Evolutionary conservation across 2,329 filamentous ascomycete genomes (phyloP).

Genomic region (Clarireedia hainanense): DNA sequence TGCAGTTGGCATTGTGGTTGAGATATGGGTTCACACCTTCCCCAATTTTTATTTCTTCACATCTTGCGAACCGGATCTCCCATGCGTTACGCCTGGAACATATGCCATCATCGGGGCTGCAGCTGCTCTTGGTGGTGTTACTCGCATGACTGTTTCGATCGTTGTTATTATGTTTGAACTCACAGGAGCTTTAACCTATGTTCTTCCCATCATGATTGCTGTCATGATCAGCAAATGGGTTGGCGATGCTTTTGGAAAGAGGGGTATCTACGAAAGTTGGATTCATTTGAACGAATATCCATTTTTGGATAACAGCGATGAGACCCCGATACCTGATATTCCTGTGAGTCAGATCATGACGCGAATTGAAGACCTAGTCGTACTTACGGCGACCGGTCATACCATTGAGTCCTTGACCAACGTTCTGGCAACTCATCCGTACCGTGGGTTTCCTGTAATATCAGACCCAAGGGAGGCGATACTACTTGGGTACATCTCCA

Average conservation of each 20-base stretch:
- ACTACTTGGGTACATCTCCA: constrained; percentile 87
- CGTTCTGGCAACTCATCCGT: constrained; percentile 65
- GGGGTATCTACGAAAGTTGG: constrained; percentile 96
- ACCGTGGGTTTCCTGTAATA: constrained; percentile 89
- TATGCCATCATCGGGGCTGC: constrained; percentile 96
- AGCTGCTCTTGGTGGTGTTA: constrained; percentile 87
- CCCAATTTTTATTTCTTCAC: constrained; percentile 6
- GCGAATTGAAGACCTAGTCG: constrained; percentile 77
- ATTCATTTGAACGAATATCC: constrained; percentile 95
- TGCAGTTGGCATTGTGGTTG: constrained; percentile 79
- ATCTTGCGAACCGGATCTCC: constrained; percentile 51
- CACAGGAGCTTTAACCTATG: constrained; percentile 90
- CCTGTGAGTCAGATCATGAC: constrained; percentile 89
- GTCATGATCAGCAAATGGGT: constrained; percentile 99
- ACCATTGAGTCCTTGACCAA: constrained; percentile 68
- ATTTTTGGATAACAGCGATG: constrained; percentile 86
- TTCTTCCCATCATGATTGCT: constrained; percentile 96
- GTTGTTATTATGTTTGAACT: constrained; percentile 99
- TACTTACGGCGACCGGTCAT: constrained; percentile 80
- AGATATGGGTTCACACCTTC: constrained; percentile 69
- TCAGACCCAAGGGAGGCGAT: constrained; percentile 68
- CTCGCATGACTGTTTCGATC: constrained; percentile 94
- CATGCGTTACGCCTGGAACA: constrained; percentile 87
- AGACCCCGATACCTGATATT: constrained; percentile 70
- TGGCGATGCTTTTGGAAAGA: constrained; percentile 85